phyloP scores from a whole-genome alignment of 306 rosid genomes.

The Quercus alba region DNA sequence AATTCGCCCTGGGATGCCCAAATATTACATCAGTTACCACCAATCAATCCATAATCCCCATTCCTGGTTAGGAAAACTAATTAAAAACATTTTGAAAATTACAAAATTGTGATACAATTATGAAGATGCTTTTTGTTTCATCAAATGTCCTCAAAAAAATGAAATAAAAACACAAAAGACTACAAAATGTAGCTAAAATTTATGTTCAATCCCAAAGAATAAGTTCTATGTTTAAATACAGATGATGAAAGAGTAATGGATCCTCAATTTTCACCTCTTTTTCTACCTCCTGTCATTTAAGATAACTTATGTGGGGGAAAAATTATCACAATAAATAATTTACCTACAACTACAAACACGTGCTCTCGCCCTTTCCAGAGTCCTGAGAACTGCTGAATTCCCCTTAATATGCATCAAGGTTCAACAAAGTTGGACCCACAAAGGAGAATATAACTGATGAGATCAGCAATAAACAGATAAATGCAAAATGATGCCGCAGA shows the following conservation, averaged over 20 bases:
- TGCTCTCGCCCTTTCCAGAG: background rate
- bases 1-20: background rate
- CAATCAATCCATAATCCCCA: background rate
- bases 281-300: constrained; percentile 10
- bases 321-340: constrained; percentile 7
- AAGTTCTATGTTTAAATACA: constrained; percentile 1
- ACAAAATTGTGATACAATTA: background rate
- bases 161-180: background rate
- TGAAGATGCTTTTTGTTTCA: too few species aligned
- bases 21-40: background rate
- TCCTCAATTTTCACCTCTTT: constrained; percentile 5
- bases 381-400: constrained; percentile 14
- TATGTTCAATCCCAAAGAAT: constrained; percentile 21
- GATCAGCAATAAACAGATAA: background rate
- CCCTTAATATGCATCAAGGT: constrained; percentile 18
- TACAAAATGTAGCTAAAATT: background rate
- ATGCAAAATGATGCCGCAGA: constrained; percentile 1
- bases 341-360: constrained; percentile 16
- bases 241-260: background rate
- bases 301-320: constrained; percentile 3
- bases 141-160: background rate
- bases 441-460: background rate
- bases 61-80: background rate
- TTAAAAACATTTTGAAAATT: background rate
- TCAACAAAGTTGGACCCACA: constrained; percentile 26